Evolutionary conservation across 306 rosid genomes (phyloP).

Genomic region (Sicyos edulis): DNA sequence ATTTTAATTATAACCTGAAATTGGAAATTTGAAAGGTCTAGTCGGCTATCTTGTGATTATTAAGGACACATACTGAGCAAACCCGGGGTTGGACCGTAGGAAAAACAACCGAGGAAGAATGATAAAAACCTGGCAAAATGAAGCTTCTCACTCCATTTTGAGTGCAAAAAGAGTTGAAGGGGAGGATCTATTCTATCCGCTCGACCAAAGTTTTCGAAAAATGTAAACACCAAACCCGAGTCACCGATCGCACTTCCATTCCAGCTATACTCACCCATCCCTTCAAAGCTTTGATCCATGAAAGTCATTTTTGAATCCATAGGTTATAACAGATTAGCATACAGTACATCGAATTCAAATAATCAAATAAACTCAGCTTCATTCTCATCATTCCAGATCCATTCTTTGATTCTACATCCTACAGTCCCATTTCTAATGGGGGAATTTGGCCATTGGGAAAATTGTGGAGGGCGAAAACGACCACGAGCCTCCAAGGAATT

Average conservation of each 20-base stretch:
- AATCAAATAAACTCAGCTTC: conserved; percentile 14
- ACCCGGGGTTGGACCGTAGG: background rate
- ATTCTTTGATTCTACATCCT: background rate
- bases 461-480: background rate
- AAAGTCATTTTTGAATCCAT: background rate
- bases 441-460: conserved; percentile 10
- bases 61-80: background rate
- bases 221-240: background rate
- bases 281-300: background rate
- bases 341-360: background rate
- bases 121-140: background rate
- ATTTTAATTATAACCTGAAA: background rate
- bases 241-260: background rate
- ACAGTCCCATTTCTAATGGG: background rate
- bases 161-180: background rate
- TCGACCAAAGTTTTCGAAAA: background rate
- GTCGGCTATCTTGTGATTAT: background rate
- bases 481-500: conserved; percentile 6
- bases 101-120: background rate
- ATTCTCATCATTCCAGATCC: conserved; percentile 13
- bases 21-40: background rate
- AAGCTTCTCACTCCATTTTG: background rate
- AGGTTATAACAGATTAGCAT: background rate
- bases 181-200: background rate
- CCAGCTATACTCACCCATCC: background rate